Percentiles rank a stretch among this genome's conserved stretches.
Conservation (phyloP, 2,329 filamentous ascomycete species). For the Ophiostoma pallidulum region DNA sequence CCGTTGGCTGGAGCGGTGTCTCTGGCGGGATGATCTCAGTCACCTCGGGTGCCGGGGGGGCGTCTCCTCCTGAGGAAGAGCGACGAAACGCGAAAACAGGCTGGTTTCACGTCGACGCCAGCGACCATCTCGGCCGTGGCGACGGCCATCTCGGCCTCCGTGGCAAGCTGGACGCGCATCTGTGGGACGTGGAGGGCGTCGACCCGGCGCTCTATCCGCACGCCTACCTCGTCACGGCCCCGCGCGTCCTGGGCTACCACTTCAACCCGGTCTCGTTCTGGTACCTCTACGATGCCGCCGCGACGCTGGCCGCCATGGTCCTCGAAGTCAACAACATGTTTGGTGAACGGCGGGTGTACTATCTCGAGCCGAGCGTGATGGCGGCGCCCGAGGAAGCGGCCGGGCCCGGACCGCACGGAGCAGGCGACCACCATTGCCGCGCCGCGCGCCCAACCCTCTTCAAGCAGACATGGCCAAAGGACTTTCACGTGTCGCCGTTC, state of each 20-base stretch:
- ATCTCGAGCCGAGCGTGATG: conserved; percentile 29
- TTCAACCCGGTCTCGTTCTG: conserved; percentile 74
- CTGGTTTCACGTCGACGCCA: conserved; percentile 53
- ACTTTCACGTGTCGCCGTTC: conserved; percentile 70
- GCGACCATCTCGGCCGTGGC: conserved; percentile 52
- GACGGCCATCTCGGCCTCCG: conserved; percentile 43
- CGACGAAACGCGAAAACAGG: conserved; percentile 16
- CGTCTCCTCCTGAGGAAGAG: too few relatives aligned
- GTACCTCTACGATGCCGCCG: conserved; percentile 58
- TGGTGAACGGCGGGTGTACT: conserved; percentile 59
- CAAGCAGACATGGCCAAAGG: conserved; percentile 52
- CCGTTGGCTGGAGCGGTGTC: conserved; percentile 50
- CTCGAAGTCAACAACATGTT: conserved; percentile 72
- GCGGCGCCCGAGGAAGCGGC: conserved; percentile 3
- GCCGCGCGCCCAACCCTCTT: conserved; percentile 32
- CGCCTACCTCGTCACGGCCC: conserved; percentile 62
- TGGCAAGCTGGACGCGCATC: conserved; percentile 52
- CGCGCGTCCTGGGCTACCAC: conserved; percentile 57
- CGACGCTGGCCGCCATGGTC: conserved; percentile 53
- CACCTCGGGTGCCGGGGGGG: background rate
- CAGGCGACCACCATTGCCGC: too few relatives aligned
- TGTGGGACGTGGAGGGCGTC: conserved; percentile 43
- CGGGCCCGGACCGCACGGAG: too few relatives aligned
- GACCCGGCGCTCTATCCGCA: conserved; percentile 52
- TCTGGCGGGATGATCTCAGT: conserved; percentile 47